Percentiles rank a stretch among this genome's conserved stretches.
phyloP scores from a whole-genome alignment of 257 asterid genomes.

The Scutellaria baicalensis region DNA sequence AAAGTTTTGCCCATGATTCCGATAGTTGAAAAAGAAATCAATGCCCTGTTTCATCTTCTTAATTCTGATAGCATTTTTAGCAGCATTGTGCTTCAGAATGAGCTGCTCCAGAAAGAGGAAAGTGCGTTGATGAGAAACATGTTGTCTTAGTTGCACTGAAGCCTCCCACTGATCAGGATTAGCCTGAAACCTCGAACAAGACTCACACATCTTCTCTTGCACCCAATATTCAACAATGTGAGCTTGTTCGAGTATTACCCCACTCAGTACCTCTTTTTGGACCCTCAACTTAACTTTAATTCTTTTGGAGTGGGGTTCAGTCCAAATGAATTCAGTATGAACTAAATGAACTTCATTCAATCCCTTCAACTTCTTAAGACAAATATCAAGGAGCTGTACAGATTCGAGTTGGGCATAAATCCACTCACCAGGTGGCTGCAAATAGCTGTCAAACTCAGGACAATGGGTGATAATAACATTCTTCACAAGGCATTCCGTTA shows the following conservation, averaged over 20 bases:
- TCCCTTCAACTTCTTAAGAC: constrained; percentile 34
- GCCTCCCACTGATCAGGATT: constrained; percentile 67
- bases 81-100: constrained; percentile 56
- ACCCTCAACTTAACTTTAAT: too few species aligned
- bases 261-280: constrained; percentile 46
- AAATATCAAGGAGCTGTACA: constrained; percentile 32
- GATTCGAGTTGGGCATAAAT: constrained; percentile 48
- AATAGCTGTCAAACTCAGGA: constrained; percentile 38
- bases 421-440: constrained; percentile 51
- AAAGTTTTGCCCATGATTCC: constrained; percentile 44
- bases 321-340: constrained; percentile 40
- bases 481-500: too few species aligned
- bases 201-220: constrained; percentile 50
- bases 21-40: constrained; percentile 42
- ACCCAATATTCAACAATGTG: constrained; percentile 41
- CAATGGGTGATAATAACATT: too few species aligned
- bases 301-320: constrained; percentile 53
- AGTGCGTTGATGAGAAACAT: constrained; percentile 50
- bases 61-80: constrained; percentile 41
- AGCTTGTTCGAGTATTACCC: constrained; percentile 43
- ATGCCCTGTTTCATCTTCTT: constrained; percentile 49
- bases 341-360: constrained; percentile 33
- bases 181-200: constrained; percentile 44
- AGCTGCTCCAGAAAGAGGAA: constrained; percentile 57
- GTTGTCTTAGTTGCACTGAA: constrained; percentile 51